A percentile compares a stretch with the other conserved stretches of the same genome.
phyloP scores from a whole-genome alignment of 2,329 filamentous ascomycete species.

The Aspergillus pseudoglaucus region DNA sequence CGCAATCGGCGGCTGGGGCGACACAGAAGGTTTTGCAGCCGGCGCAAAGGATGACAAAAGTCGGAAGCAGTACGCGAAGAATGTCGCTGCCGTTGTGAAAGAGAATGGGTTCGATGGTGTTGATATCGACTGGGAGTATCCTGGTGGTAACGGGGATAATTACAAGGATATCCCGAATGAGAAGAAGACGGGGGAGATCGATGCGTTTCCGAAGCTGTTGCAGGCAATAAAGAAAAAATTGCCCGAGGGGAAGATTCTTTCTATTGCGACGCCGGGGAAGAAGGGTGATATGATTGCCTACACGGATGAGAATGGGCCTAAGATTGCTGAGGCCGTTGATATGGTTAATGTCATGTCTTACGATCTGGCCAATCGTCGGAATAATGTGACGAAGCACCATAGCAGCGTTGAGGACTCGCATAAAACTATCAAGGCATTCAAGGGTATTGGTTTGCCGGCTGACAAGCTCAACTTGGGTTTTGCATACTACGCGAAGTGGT shows the following conservation, averaged over 20 bases:
- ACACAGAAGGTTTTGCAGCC: constrained; percentile 55
- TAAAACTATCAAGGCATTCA: constrained; percentile 52
- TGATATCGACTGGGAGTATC: constrained; percentile 63
- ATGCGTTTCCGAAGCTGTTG: constrained; percentile 56
- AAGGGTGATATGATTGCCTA: constrained; percentile 63
- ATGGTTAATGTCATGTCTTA: constrained; percentile 68
- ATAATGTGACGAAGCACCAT: constrained; percentile 59
- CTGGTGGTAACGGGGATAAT: constrained; percentile 60
- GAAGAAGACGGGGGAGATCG: constrained; percentile 54
- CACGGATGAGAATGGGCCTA: constrained; percentile 49
- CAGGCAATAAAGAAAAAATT: constrained; percentile 53
- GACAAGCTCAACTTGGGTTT: constrained; percentile 59
- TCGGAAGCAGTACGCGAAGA: constrained; percentile 55
- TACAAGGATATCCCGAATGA: constrained; percentile 59
- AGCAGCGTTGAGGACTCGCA: constrained; percentile 54
- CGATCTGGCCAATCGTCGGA: constrained; percentile 64
- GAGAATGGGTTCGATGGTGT: constrained; percentile 60
- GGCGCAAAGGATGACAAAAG: constrained; percentile 49
- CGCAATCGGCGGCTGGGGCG: constrained; percentile 70
- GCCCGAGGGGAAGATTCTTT: constrained; percentile 54
- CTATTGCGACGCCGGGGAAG: constrained; percentile 60
- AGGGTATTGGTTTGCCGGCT: constrained; percentile 49
- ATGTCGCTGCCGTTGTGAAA: constrained; percentile 58
- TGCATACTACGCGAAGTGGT: constrained; percentile 65
- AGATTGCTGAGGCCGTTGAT: constrained; percentile 56